Conservation (phyloP, 768 basidiomycete genomes). For the Pleurotus cornucopiae region DNA sequence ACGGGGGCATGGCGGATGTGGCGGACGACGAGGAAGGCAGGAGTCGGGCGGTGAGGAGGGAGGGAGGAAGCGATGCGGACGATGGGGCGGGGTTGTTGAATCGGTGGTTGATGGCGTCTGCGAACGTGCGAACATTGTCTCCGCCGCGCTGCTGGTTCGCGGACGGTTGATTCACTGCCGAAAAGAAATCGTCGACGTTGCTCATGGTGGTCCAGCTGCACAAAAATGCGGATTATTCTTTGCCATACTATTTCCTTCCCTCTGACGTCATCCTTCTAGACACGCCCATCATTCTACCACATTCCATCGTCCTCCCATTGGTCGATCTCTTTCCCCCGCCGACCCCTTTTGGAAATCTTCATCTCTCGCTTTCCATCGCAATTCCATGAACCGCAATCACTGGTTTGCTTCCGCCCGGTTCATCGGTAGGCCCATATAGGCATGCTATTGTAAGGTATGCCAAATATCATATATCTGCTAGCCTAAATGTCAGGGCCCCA, state of each 20-base stretch:
- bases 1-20: not conserved
- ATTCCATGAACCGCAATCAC: not conserved
- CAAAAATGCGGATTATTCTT: not conserved
- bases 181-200: constrained; percentile 2
- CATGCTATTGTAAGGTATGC: no score
- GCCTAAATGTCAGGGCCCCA: no score
- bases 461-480: no score
- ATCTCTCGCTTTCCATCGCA: not conserved
- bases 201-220: not conserved
- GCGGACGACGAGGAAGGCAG: not conserved
- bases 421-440: no score
- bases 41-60: not conserved
- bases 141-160: not conserved
- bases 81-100: not conserved
- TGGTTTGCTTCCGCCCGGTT: no score
- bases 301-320: constrained; percentile 4
- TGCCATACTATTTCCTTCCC: not conserved
- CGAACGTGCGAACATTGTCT: constrained; percentile 7
- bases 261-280: constrained; percentile 6
- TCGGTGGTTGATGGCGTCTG: not conserved
- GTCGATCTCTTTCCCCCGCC: not conserved
- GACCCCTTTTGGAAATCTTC: not conserved
- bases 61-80: not conserved
- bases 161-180: not conserved
- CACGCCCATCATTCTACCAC: not conserved